Conservation (phyloP, 495 filamentous ascomycete species). For the Neurospora sp. region DNA sequence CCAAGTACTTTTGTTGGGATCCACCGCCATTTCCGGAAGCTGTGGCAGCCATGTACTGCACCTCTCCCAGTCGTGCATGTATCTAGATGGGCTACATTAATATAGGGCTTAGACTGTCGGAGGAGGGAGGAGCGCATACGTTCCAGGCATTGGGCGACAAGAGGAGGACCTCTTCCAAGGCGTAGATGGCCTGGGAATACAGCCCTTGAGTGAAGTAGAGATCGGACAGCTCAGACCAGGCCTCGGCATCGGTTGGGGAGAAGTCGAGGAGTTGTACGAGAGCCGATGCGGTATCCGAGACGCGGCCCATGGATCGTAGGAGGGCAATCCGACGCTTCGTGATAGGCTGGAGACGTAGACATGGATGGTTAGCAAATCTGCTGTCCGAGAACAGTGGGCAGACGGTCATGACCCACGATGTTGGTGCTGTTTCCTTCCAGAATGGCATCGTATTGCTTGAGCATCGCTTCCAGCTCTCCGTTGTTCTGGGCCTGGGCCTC, state of each 20-base stretch:
- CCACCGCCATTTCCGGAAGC: conserved; percentile 32
- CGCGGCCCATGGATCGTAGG: conserved; percentile 57
- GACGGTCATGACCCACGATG: conserved; percentile 45
- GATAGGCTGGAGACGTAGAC: conserved; percentile 49
- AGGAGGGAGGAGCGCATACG: conserved; percentile 40
- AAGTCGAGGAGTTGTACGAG: conserved; percentile 67
- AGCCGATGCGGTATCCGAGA: conserved; percentile 61
- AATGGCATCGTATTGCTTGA: conserved; percentile 67
- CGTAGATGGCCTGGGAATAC: conserved; percentile 73
- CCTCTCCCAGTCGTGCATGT: conserved; percentile 79
- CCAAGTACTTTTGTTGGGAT: conserved; percentile 40
- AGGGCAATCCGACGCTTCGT: conserved; percentile 79
- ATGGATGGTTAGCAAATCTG: conserved; percentile 11
- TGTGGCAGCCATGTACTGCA: conserved; percentile 59
- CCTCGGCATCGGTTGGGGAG: conserved; percentile 83
- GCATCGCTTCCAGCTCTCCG: conserved; percentile 51
- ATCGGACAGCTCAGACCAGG: conserved; percentile 86
- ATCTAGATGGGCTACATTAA: conserved; percentile 43
- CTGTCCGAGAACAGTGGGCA: background rate
- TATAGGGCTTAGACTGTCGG: conserved; percentile 10
- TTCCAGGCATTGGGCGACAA: conserved; percentile 93
- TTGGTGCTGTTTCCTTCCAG: conserved; percentile 69
- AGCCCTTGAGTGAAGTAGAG: conserved; percentile 70
- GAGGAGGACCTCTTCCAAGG: conserved; percentile 82
- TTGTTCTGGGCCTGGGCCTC: conserved; percentile 68